phyloP scores from a whole-genome alignment of 331 rosid genomes.

The Dryas integrifolia region DNA sequence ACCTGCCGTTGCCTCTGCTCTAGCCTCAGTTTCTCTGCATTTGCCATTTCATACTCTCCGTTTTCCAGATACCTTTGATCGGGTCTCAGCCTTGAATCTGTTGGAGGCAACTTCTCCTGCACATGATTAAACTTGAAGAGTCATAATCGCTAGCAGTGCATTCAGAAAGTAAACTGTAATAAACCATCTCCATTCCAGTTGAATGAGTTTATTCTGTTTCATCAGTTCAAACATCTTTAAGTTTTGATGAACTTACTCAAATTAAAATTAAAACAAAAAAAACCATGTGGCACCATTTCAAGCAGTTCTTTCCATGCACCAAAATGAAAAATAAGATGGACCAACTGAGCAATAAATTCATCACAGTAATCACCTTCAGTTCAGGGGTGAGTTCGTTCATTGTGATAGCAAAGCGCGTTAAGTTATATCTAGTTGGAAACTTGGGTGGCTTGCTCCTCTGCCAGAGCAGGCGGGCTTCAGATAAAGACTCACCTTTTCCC shows the following conservation, averaged over 20 bases:
- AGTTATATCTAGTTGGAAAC: slow-evolving; percentile 79
- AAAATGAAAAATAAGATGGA: not conserved
- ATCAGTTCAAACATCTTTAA: not conserved
- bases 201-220: not conserved
- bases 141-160: slow-evolving; percentile 1
- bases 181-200: not conserved
- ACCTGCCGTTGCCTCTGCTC: slow-evolving; percentile 99
- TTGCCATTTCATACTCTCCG: slow-evolving; percentile 98
- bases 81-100: slow-evolving; percentile 96
- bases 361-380: slow-evolving; percentile 61
- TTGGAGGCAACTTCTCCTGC: slow-evolving; percentile 91
- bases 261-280: not conserved
- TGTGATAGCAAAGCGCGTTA: slow-evolving; percentile 89
- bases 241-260: not conserved
- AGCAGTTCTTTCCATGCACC: not conserved
- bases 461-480: slow-evolving; percentile 82
- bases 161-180: not conserved
- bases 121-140: slow-evolving; percentile 10
- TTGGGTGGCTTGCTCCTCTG: slow-evolving; percentile 76
- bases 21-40: slow-evolving; percentile 77
- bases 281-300: not conserved
- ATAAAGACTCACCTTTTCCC: slow-evolving; percentile 75
- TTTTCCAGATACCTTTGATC: slow-evolving; percentile 94
- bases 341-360: slow-evolving; percentile 7
- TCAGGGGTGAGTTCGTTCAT: slow-evolving; percentile 85